These are phyloP conservation scores for Phytophthora niederhauseri DNA, from an alignment of 352 stramenopile genomes.

Conservation along the genomic window DNA sequence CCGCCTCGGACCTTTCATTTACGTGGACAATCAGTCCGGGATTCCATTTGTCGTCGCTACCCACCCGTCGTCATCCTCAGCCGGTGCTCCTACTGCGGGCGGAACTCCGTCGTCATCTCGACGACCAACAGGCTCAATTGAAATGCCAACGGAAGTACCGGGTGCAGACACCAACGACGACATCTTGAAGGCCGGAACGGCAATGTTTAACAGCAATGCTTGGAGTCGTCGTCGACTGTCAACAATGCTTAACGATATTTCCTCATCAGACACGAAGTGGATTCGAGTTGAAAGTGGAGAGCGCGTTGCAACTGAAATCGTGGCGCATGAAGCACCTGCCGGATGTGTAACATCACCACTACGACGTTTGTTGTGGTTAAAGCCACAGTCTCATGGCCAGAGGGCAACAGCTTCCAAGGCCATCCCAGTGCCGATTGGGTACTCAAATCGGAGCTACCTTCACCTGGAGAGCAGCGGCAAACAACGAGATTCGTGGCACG, in stretches of 20 bases:
- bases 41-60: slow-evolving; percentile 85
- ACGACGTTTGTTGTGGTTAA: slow-evolving; percentile 76
- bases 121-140: slow-evolving; percentile 47
- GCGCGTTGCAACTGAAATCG: slow-evolving; percentile 73
- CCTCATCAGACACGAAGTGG: slow-evolving; percentile 72
- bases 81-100: slow-evolving; percentile 10
- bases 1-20: slow-evolving; percentile 81
- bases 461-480: slow-evolving; percentile 74
- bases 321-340: slow-evolving; percentile 84
- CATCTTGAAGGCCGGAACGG: slow-evolving; percentile 48
- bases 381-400: slow-evolving; percentile 62
- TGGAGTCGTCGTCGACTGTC: slow-evolving; percentile 74
- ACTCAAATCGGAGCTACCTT: slow-evolving; percentile 87
- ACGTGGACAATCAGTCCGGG: slow-evolving; percentile 87
- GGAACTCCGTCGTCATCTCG: slow-evolving; percentile 33
- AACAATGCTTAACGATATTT: slow-evolving; percentile 80
- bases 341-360: slow-evolving; percentile 81
- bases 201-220: slow-evolving; percentile 55
- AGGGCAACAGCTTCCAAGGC: slow-evolving; percentile 54
- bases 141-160: slow-evolving; percentile 60
- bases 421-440: slow-evolving; percentile 87
- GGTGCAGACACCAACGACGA: slow-evolving; percentile 46
- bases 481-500: slow-evolving; percentile 70
- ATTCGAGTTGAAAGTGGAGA: slow-evolving; percentile 68
- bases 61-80: slow-evolving; percentile 46